Base-by-base conservation (phyloP, 2,329 filamentous ascomycete species). In the Colletotrichum gigasporum region DNA sequence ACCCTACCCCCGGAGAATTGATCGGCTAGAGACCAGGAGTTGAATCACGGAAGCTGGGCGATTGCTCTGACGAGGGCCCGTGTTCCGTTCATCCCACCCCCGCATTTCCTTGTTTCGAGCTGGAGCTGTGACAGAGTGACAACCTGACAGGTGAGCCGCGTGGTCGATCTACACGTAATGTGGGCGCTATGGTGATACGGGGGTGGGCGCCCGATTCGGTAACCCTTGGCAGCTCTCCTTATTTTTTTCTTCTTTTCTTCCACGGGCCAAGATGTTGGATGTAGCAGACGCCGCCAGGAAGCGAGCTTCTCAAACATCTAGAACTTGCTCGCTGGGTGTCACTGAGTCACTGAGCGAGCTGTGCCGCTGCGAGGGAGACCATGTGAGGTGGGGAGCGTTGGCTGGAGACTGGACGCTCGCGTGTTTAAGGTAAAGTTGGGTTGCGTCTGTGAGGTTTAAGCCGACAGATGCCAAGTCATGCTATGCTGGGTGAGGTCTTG, bases 131-230 rank as follows among this genome's bases (percentile, higher is more conserved):
- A 62, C 52, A 11, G n/a, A n/a, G n/a, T n/a, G n/a, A n/a, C n/a
- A n/a, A n/a, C n/a, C n/a, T n/a, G n/a, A n/a, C n/a, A 39, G 42
- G 41, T 41, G 42, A 62, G 58, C 58, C 52, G 57, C 50, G 57
- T 39, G 26, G 42, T 26, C 42, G 52, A 62, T 57, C 52, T 50
- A 42, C 58, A 42, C 18, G 20, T 20, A 53, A 57, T 35, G 58
- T 37, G 42, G 52, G 58, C 12, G 53, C 50, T 16, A n/a, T n/a
- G 30, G 50, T 53, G 34, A 45, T 34, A 45, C 12, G 52, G n/a
- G 18, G 35, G 58, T 24, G 22, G 45, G 32, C 18, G 5, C 14
- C 18, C 42, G 42, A 45, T 28, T 42, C 30, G 28, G 42, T 10
- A 48, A 42, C 20, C 57, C 58, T 42, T 41, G 35, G 35, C 42